Evolutionary conservation across 345 rosid genomes (phyloP), one percentile per base, ranked within the genome.

Genomic region (Gossypium anomalum): DNA sequence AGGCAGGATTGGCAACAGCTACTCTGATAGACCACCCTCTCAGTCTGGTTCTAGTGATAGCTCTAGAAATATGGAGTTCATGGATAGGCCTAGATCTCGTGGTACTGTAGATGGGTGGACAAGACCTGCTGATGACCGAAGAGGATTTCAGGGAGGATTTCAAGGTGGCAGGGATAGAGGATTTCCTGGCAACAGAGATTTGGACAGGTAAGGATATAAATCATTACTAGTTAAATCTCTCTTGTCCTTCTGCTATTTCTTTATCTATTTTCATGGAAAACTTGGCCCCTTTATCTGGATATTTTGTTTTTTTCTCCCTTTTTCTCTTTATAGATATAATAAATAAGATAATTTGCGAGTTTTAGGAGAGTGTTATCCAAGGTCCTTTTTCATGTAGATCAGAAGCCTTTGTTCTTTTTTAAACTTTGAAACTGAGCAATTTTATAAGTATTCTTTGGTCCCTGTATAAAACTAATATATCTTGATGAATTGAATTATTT

Each of bases 101-200:
- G 97, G 97, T 70, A 77, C 79, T 67, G 87, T 76, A 73, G 96
- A 90, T 78, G 75, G 53, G 14, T 87, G 98, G 98, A 49, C 87
- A 66, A 89, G 91, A 80, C 85, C 82, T 61, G 79, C 67, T 78
- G 92, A 88, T 70, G 97, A 91, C 41, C 84, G 97, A 88, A 88
- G 91, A 86, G 67, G 82, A 80, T 88, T 85, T 79, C 72, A 68
- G 58, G 58, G 70, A 19, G 70, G 51, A 63, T 66, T 66, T 66
- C 94, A 87, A 74, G 91, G 96, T 83, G 86, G 91, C 82, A 89
- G 87, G 80, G 99, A 93, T 60, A 88, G 91, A 73, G 97, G 93
- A 73, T 95, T 84, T 85, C 82, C 88, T 65, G 88, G 83, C 76
- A 84, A 79, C 87, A 85, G 93, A 74, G 88, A 93, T 73, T 77